These are phyloP conservation scores for Entomortierella chlamydospora DNA, from an alignment of 192 early-diverging fungal species.

Conservation along the genomic window DNA sequence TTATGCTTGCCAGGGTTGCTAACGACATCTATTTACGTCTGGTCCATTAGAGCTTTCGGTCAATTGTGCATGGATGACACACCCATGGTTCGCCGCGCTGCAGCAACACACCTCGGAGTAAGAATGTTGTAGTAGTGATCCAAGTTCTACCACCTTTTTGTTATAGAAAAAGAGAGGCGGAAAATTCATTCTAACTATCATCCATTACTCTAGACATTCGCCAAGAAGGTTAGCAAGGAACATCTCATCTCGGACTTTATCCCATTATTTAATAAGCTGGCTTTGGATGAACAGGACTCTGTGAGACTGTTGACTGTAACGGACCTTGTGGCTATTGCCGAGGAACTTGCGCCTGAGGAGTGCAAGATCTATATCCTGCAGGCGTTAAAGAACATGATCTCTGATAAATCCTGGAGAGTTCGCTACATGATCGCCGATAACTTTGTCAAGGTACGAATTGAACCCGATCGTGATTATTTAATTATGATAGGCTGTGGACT, in stretches of 20 bases:
- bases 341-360: conserved; percentile 80
- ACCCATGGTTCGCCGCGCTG: conserved; percentile 97
- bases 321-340: conserved; percentile 90
- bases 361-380: conserved; percentile 79
- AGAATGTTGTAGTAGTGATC: conserved; percentile 15
- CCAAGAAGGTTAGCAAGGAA: conserved; percentile 75
- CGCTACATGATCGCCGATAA: conserved; percentile 99
- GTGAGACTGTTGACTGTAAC: conserved; percentile 96
- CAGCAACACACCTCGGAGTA: conserved; percentile 86
- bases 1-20: background rate
- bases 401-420: conserved; percentile 98
- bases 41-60: conserved; percentile 69
- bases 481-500: too few relatives aligned
- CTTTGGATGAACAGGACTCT: conserved; percentile 93
- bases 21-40: background rate
- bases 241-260: conserved; percentile 86
- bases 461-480: too few relatives aligned
- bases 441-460: conserved; percentile 81
- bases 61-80: conserved; percentile 92
- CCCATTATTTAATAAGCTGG: conserved; percentile 86
- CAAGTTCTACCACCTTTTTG: background rate
- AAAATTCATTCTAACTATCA: background rate
- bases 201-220: conserved; percentile 66
- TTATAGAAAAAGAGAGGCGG: too few relatives aligned
- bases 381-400: conserved; percentile 78